phyloP scores from a whole-genome alignment of 345 rosid genomes.

The Firmiana major region DNA sequence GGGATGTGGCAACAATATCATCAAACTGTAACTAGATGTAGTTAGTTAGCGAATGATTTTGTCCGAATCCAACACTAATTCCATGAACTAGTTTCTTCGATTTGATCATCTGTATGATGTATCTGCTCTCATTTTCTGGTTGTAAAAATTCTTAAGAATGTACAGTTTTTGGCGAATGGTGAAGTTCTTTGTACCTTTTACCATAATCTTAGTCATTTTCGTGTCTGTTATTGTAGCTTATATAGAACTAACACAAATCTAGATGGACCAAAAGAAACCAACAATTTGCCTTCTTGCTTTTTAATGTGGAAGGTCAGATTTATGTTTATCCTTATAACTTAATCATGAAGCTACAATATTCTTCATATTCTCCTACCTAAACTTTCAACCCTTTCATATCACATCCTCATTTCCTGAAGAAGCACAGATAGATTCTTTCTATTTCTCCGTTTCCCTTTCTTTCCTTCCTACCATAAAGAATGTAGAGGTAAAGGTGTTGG shows the following conservation, averaged over 20 bases:
- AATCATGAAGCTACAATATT: neutral
- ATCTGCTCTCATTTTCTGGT: slow-evolving; percentile 6
- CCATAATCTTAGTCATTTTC: neutral
- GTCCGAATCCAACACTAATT: slow-evolving; percentile 3
- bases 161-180: slow-evolving; percentile 14
- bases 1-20: slow-evolving; percentile 10
- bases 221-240: neutral
- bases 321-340: neutral
- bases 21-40: neutral
- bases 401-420: neutral
- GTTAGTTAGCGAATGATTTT: slow-evolving; percentile 12
- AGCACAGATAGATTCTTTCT: neutral
- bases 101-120: slow-evolving; percentile 17
- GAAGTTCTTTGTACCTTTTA: neutral
- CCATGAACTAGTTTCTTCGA: slow-evolving; percentile 1
- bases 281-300: neutral
- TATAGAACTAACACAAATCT: neutral
- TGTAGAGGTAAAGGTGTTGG: neutral
- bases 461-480: too few relatives aligned
- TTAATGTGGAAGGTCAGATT: neutral
- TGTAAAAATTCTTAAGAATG: slow-evolving; percentile 15
- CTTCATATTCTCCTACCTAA: neutral
- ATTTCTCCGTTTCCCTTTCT: neutral
- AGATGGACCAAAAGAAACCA: neutral
- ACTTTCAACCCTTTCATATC: neutral